A percentile compares a stretch with the other conserved stretches of the same genome.
phyloP scores from a whole-genome alignment of 495 filamentous ascomycete genomes.

The Pyronema omphalodes region DNA sequence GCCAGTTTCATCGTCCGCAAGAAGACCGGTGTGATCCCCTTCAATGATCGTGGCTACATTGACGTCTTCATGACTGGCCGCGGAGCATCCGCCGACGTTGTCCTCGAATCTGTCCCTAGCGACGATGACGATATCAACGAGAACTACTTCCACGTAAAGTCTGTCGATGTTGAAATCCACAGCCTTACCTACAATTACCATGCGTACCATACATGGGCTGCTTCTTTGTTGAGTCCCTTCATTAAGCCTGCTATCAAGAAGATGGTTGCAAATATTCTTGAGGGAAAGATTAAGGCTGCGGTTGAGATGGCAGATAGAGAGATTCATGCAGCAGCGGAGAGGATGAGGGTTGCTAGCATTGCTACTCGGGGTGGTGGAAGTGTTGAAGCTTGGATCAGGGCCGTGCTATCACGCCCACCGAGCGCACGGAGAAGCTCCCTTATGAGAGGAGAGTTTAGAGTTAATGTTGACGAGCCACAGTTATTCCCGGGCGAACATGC shows the following conservation, averaged over 20 bases:
- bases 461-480: constrained; percentile 12
- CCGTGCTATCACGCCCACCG: constrained; percentile 15
- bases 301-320: constrained; percentile 18
- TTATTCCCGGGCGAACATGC: constrained; percentile 21
- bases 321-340: constrained; percentile 12
- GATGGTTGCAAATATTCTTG: constrained; percentile 13
- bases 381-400: constrained; percentile 19
- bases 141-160: constrained; percentile 16
- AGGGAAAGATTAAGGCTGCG: constrained; percentile 14
- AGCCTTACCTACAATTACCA: constrained; percentile 21
- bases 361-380: constrained; percentile 17
- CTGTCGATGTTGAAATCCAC: constrained; percentile 17
- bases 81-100: constrained; percentile 18
- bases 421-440: constrained; percentile 1
- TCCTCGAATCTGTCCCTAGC: constrained; percentile 11
- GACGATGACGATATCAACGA: constrained; percentile 5
- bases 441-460: constrained; percentile 6
- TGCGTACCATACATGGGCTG: constrained; percentile 22
- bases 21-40: constrained; percentile 18
- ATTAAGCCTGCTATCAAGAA: constrained; percentile 14
- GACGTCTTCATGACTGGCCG: constrained; percentile 19
- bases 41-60: constrained; percentile 17
- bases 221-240: constrained; percentile 10
- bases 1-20: constrained; percentile 20
- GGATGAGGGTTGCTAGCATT: constrained; percentile 22